Conservation (phyloP, 2,329 filamentous ascomycete species). For the Penicillium hordei region DNA sequence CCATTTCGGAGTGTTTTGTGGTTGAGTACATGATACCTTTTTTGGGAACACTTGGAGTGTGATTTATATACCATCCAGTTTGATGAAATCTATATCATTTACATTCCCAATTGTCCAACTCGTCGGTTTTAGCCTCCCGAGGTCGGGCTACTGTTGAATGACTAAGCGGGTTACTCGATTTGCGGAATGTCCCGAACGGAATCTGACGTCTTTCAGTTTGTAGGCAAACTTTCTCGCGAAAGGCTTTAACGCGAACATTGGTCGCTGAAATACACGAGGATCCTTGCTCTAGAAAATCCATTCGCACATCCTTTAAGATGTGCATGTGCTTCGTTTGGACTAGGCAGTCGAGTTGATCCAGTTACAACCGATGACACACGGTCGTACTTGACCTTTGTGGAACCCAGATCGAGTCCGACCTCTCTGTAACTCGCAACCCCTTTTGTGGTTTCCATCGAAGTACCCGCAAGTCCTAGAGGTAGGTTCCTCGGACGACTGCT, state of each 20-base stretch:
- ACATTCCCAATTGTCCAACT: background rate
- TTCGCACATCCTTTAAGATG: slow-evolving; percentile 13
- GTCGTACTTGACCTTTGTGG: slow-evolving; percentile 10
- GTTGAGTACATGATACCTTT: slow-evolving; percentile 19
- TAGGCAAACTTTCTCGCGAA: too few species aligned
- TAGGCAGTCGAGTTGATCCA: slow-evolving; percentile 21
- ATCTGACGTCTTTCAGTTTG: background rate
- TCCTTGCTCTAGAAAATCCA: background rate
- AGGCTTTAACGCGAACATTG: background rate
- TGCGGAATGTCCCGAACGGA: background rate
- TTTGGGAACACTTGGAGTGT: slow-evolving; percentile 4
- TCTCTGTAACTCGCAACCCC: background rate
- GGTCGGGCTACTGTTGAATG: background rate
- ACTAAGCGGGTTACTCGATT: background rate
- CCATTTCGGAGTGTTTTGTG: slow-evolving; percentile 22
- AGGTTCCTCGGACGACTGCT: background rate
- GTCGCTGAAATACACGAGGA: background rate
- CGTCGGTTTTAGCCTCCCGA: background rate
- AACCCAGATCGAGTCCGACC: slow-evolving; percentile 8
- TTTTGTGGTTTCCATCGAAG: background rate
- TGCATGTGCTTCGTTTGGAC: slow-evolving; percentile 11
- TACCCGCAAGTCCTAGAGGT: background rate
- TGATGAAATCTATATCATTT: background rate
- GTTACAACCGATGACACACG: slow-evolving; percentile 9
- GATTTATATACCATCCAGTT: slow-evolving; percentile 7